Percentiles rank a stretch among this genome's conserved stretches.
phyloP scores from a whole-genome alignment of 2,329 filamentous ascomycete genomes.

The Lachnellula subtilissima region DNA sequence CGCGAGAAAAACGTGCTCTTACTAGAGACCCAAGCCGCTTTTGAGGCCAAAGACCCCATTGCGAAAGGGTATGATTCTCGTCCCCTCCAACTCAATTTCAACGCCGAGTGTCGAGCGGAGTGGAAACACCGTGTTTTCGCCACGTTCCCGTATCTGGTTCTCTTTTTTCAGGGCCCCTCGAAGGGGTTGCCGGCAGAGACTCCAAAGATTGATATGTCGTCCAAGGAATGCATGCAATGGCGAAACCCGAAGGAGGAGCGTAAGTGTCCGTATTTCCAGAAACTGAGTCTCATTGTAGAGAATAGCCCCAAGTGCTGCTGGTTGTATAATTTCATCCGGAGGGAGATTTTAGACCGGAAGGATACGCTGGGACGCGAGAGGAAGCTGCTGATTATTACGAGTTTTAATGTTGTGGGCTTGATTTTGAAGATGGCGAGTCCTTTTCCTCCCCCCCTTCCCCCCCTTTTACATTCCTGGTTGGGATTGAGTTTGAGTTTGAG shows the following conservation, averaged over 20 bases:
- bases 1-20: background rate
- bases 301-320: constrained; percentile 18
- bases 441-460: background rate
- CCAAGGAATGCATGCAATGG: constrained; percentile 7
- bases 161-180: background rate
- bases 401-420: constrained; percentile 14
- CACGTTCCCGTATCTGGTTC: constrained; percentile 15
- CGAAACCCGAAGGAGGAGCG: background rate
- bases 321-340: constrained; percentile 12
- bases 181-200: background rate
- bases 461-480: no score
- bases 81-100: constrained; percentile 5
- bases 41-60: background rate
- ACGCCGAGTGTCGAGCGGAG: background rate
- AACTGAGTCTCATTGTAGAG: constrained; percentile 9
- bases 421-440: constrained; percentile 16
- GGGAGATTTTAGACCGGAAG: background rate
- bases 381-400: constrained; percentile 18
- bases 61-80: background rate
- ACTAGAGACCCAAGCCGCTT: background rate
- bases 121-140: constrained; percentile 13
- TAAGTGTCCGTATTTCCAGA: constrained; percentile 5
- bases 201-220: constrained; percentile 4
- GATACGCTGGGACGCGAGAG: constrained; percentile 7
- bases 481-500: background rate